Evolutionary conservation across 2,329 filamentous ascomycete species (phyloP).

Genomic region (Aspergillus fijiensis): DNA sequence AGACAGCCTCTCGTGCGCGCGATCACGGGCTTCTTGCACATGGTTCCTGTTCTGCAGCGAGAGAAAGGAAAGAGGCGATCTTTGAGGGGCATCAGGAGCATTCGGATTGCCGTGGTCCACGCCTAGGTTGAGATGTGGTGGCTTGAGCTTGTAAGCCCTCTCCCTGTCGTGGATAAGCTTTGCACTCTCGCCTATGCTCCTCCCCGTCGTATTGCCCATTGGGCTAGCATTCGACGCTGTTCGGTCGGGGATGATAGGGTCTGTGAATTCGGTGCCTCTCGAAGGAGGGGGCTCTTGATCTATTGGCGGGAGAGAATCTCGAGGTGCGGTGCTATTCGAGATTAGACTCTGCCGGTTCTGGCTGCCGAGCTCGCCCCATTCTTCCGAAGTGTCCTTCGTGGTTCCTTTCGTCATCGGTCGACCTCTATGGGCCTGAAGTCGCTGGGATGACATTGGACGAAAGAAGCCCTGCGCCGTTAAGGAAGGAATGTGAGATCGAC

Average conservation of each 20-base stretch:
- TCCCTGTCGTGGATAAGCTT: conserved; percentile 67
- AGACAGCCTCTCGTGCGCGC: conserved; percentile 78
- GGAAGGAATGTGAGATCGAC: conserved; percentile 84
- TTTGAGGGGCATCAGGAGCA: conserved; percentile 59
- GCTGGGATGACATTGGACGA: conserved; percentile 93
- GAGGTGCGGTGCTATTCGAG: conserved; percentile 51
- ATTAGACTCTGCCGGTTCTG: conserved; percentile 61
- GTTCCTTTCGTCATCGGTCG: conserved; percentile 43
- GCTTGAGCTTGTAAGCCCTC: conserved; percentile 32
- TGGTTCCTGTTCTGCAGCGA: conserved; percentile 58
- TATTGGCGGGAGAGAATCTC: conserved; percentile 35
- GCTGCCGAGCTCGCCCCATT: conserved; percentile 46
- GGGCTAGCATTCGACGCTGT: conserved; percentile 74
- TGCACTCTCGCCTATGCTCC: conserved; percentile 74
- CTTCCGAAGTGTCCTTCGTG: conserved; percentile 39
- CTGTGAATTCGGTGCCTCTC: conserved; percentile 77
- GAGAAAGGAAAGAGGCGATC: conserved; percentile 73
- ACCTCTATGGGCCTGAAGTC: conserved; percentile 82
- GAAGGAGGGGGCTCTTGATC: conserved; percentile 65
- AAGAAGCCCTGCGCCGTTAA: conserved; percentile 90
- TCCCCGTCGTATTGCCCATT: conserved; percentile 56
- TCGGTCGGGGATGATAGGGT: conserved; percentile 68
- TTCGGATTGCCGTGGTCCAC: conserved; percentile 58
- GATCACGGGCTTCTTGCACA: conserved; percentile 53
- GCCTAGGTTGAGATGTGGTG: conserved; percentile 58